Base-by-base conservation (phyloP, 805 yeast genomes). In the Ogataea paradorogensis region DNA sequence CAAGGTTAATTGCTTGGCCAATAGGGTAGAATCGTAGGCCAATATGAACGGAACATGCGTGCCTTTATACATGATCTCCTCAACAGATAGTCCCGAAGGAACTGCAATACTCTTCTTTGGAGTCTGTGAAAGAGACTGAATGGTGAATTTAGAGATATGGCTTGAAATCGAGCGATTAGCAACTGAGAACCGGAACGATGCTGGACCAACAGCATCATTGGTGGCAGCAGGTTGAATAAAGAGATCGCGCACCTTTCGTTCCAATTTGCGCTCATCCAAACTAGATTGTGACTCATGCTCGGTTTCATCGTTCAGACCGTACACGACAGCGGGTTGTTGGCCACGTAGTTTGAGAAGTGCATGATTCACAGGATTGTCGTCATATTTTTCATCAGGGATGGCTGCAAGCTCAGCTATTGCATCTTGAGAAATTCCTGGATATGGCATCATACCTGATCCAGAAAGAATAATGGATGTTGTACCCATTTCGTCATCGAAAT, bases 261-360 rank as follows among this genome's bases (percentile, higher is more conserved):
- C 66, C 5, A 65, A 40, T 36, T 55, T 58, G 1, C 44, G 31
- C 40, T 63, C 67, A 42, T 58, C 62, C 15, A 56, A 41, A 16
- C 57, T 49, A 18, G 35, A 36, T 21, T 33, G 38, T 6, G 53
- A 37, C 2, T 30, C 33, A 3, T 28, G 23, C 10, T 35, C 25
- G 1, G n/a, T 24, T 40, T 58, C 65, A 35, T 61, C 66, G 33
- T 58, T 59, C 28, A 61, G 36, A 3, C 63, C 59, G 28, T 50
- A 25, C 7, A 49, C 55, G 10, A 40, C 34, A 24, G 43, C 35
- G 5, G 40, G 40, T 4, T 38, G 14, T 27, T 70, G 76, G 1
- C 96, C 98, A 62, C 86, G 95, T 22, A 91, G 67, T 61, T 84
- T 90, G 62, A 69, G 69, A 50, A 90, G 67, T 0, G 98, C 89